Conservation (phyloP, 2,329 filamentous ascomycete species). For the Aspergillus sojae region DNA sequence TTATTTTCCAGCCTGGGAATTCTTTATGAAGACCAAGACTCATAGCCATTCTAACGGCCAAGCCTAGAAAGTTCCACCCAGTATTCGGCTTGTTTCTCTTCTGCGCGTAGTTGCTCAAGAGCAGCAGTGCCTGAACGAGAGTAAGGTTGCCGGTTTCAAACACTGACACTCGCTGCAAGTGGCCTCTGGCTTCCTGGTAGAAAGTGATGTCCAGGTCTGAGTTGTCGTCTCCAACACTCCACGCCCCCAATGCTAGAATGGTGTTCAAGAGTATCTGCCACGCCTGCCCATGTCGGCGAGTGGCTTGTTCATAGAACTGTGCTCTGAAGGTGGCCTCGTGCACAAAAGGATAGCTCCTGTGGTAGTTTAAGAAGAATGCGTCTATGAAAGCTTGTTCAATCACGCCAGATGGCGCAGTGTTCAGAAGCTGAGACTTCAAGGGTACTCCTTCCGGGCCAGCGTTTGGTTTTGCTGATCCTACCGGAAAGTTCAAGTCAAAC, state of each 20-base stretch:
- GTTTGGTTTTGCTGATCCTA: slow-evolving; percentile 28
- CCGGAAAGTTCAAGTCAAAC: slow-evolving; percentile 42
- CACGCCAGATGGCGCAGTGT: slow-evolving; percentile 40
- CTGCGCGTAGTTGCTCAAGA: slow-evolving; percentile 54
- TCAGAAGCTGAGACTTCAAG: slow-evolving; percentile 41
- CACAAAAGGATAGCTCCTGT: slow-evolving; percentile 51
- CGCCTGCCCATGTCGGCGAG: slow-evolving; percentile 43
- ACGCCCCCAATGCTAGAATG: slow-evolving; percentile 49
- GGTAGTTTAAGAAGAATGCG: slow-evolving; percentile 52
- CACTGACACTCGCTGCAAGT: slow-evolving; percentile 48
- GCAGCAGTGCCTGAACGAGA: slow-evolving; percentile 50
- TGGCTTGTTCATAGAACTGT: slow-evolving; percentile 49
- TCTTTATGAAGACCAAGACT: slow-evolving; percentile 55
- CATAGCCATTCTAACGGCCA: slow-evolving; percentile 55
- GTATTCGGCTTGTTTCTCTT: slow-evolving; percentile 56
- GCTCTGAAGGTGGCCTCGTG: slow-evolving; percentile 53
- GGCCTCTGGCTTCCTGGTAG: slow-evolving; percentile 51
- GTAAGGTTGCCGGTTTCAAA: slow-evolving; percentile 54
- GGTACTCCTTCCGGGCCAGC: slow-evolving; percentile 31
- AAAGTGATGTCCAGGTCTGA: slow-evolving; percentile 49
- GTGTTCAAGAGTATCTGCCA: slow-evolving; percentile 53
- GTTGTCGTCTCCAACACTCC: slow-evolving; percentile 44
- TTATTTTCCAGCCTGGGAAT: slow-evolving; percentile 51
- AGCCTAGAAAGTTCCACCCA: slow-evolving; percentile 53
- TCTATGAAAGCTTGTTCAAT: slow-evolving; percentile 47